Evolutionary conservation across 129 eudicot species (phyloP).

Genomic region (Silybum marianum): DNA sequence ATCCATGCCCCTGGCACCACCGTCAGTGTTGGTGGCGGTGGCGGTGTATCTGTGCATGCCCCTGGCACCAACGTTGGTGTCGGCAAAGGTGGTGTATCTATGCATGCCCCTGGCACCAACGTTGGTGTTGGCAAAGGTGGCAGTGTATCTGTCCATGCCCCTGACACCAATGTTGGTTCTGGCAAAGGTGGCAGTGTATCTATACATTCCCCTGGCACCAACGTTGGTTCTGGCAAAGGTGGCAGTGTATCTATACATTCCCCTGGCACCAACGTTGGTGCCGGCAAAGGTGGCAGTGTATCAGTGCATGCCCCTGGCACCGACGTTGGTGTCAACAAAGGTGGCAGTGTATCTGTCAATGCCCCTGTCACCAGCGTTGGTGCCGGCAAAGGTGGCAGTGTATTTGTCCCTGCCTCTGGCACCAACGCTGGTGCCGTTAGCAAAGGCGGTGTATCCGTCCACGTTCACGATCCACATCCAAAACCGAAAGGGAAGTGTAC

Average conservation of each 20-base stretch:
- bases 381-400: conserved; percentile 36
- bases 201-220: conserved; percentile 35
- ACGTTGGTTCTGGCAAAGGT: conserved; percentile 36
- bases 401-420: conserved; percentile 26
- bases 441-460: conserved; percentile 31
- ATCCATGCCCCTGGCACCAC: conserved; percentile 6
- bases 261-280: conserved; percentile 38
- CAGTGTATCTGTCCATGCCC: conserved; percentile 26
- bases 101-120: conserved; percentile 35
- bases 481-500: conserved; percentile 25
- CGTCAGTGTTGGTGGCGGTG: conserved; percentile 28
- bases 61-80: conserved; percentile 34
- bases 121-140: conserved; percentile 42
- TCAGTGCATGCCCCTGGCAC: conserved; percentile 35
- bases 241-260: conserved; percentile 32
- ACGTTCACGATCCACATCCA: conserved; percentile 29
- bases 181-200: conserved; percentile 37
- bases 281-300: conserved; percentile 37
- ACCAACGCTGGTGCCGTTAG: conserved; percentile 14
- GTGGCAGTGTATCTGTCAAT: conserved; percentile 29
- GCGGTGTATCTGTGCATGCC: conserved; percentile 26
- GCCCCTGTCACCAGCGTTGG: conserved; percentile 36
- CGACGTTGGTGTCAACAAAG: conserved; percentile 34
- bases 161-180: conserved; percentile 36
- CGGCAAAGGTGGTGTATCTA: conserved; percentile 36